A percentile compares a stretch with the other conserved stretches of the same genome.
phyloP scores from a whole-genome alignment of 306 rosid species.

The Inga oerstediana region DNA sequence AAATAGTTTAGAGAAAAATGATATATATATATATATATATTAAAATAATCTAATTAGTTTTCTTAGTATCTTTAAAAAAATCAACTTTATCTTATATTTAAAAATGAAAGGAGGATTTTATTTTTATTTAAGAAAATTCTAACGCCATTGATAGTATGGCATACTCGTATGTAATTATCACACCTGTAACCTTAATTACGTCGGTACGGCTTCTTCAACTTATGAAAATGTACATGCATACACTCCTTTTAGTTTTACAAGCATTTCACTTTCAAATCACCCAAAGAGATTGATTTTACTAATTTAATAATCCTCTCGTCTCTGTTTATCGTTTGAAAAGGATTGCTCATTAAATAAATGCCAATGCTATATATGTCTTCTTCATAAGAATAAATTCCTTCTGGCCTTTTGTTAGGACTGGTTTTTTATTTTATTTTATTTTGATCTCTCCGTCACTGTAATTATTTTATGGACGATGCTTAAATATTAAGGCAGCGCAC shows the following conservation, averaged over 20 bases:
- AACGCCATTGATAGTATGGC: neutral
- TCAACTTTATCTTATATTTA: no score
- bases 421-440: no score
- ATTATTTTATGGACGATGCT: neutral
- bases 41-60: no score
- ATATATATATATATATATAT: no score
- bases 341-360: neutral
- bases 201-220: neutral
- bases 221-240: neutral
- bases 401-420: neutral
- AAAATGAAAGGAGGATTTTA: rapidly evolving
- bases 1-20: no score
- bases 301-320: neutral
- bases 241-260: neutral
- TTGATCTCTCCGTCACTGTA: no score
- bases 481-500: neutral
- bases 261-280: neutral
- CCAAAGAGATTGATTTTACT: neutral
- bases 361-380: neutral
- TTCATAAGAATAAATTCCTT: neutral
- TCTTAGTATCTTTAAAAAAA: no score
- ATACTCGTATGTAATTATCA: neutral
- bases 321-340: neutral
- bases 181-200: neutral
- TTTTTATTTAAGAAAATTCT: neutral